Conservation (phyloP, 768 basidiomycete species). For the Naematelia encephala region DNA sequence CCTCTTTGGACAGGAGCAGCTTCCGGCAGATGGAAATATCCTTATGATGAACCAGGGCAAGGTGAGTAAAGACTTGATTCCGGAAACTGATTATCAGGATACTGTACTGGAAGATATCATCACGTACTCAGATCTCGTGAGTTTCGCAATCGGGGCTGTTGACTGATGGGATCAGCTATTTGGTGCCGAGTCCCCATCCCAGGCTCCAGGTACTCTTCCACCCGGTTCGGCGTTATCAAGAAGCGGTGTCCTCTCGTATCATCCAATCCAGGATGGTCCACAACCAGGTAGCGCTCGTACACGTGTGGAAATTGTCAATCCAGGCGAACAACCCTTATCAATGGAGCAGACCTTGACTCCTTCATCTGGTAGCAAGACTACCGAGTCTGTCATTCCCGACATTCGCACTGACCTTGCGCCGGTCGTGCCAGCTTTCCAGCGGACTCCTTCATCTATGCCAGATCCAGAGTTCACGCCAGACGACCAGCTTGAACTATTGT, state of each 20-base stretch:
- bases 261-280: constrained; percentile 30
- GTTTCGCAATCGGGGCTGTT: neutral
- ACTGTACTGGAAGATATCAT: constrained; percentile 84
- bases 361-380: constrained; percentile 1
- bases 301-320: constrained; percentile 23
- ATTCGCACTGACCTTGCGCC: constrained; percentile 1
- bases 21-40: constrained; percentile 72
- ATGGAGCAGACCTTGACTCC: neutral
- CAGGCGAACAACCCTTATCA: neutral
- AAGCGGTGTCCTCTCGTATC: constrained; percentile 30
- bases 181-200: constrained; percentile 19
- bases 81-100: constrained; percentile 53
- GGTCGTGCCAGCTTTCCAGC: neutral
- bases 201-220: constrained; percentile 25
- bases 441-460: neutral
- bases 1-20: constrained; percentile 87
- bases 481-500: constrained; percentile 69
- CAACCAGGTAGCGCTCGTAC: constrained; percentile 37
- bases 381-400: neutral
- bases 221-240: constrained; percentile 34
- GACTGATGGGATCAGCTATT: constrained; percentile 31
- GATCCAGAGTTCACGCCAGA: constrained; percentile 59
- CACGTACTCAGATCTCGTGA: constrained; percentile 60
- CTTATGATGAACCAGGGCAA: constrained; percentile 71
- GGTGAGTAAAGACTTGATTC: constrained; percentile 54